Base-by-base conservation (phyloP, 176 grass and related monocot genomes). In the Metroxylon sagu region DNA sequence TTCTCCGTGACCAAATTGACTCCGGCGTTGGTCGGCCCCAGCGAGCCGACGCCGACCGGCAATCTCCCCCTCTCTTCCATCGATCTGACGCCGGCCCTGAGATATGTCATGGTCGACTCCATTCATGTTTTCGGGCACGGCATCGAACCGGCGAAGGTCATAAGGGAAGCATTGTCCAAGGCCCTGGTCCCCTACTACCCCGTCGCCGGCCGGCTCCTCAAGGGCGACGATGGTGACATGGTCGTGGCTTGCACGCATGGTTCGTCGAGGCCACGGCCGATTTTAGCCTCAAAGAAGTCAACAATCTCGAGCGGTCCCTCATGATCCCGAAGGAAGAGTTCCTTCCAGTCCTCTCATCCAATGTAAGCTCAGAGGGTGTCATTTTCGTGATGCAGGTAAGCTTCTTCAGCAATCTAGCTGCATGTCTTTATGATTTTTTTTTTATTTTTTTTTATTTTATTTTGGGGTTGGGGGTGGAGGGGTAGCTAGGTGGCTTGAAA, bases 361-460 rank as follows among this genome's bases (percentile, higher is more conserved):
- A 73, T 4, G 64, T 70, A 64, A 84, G 79, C 63, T 71, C 81
- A 50, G 83, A 86, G 56, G 83, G 89, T 48, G 72, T 81, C 64
- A 82, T 95, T 66, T 52, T 95, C 39, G 82, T 84, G 82, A 75
- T 87, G 14, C 90, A 87, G 83, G 90, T 95, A 75, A 50, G 48
- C 31, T 5, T 35, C 31, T 35, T 35, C 6, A 8, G 31, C 6
- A 35, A 35, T 35, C 31, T 8, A 7, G n/a, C n/a, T n/a, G n/a
- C 31, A 1, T 35, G 31, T 8, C 6, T 35, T 35, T 35, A 35
- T 8, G 6, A 35, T 8, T 8, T 35, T 35, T 35, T 35, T n/a
- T n/a, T n/a, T n/a, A n/a, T n/a, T n/a, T n/a, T 49, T 3, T 62
- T 27, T 62, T 51, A 4, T 8, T 16, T 35, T 35, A 8, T 30